A percentile compares a stretch with the other conserved stretches of the same genome.
These are phyloP conservation scores for Phytophthora aleatoria DNA, from an alignment of 352 stramenopile genomes.

Conservation along the genomic window DNA sequence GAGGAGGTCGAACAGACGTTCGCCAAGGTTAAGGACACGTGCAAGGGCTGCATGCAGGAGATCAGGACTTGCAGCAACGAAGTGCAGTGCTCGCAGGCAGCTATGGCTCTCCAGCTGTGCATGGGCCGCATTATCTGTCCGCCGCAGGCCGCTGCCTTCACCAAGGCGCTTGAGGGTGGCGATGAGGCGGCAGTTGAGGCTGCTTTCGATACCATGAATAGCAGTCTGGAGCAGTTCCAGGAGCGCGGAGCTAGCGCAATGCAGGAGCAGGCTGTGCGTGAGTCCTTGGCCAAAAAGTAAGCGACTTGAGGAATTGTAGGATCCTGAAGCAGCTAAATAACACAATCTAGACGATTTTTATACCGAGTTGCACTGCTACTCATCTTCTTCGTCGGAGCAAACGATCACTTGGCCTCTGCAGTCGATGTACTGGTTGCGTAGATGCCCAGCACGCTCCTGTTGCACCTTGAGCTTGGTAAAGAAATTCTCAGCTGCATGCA, in stretches of 20 bases:
- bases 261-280: slow-evolving; percentile 73
- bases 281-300: slow-evolving; percentile 60
- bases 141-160: slow-evolving; percentile 64
- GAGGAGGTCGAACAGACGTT: slow-evolving; percentile 85
- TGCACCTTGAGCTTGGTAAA: slow-evolving; percentile 50
- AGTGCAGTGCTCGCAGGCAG: slow-evolving; percentile 82
- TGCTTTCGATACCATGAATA: slow-evolving; percentile 80
- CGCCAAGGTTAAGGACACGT: slow-evolving; percentile 82
- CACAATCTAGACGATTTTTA: slow-evolving; percentile 36
- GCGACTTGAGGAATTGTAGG: slow-evolving; percentile 9
- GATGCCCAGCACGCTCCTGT: slow-evolving; percentile 50
- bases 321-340: slow-evolving; percentile 31
- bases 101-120: slow-evolving; percentile 89
- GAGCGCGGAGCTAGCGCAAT: slow-evolving; percentile 75
- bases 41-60: slow-evolving; percentile 79
- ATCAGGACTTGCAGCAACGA: slow-evolving; percentile 82
- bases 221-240: slow-evolving; percentile 79
- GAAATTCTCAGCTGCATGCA: slow-evolving; percentile 46
- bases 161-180: slow-evolving; percentile 69
- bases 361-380: background rate
- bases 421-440: slow-evolving; percentile 70
- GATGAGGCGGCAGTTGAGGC: slow-evolving; percentile 69
- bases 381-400: slow-evolving; percentile 40
- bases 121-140: slow-evolving; percentile 89
- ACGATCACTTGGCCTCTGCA: slow-evolving; percentile 55